Conservation (phyloP, 768 basidiomycete species). For the Lentinus brumalis region DNA sequence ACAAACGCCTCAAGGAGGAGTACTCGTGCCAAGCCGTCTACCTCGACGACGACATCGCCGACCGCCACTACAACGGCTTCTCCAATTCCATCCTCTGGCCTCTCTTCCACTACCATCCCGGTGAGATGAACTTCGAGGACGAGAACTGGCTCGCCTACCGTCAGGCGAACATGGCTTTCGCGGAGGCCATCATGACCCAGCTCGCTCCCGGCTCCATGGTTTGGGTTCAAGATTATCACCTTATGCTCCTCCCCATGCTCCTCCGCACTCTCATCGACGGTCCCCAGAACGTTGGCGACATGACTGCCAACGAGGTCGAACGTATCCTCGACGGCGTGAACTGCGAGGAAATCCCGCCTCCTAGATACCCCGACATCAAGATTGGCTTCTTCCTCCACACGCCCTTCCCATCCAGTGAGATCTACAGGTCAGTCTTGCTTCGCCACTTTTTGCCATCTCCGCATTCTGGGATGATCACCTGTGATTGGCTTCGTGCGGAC, state of each 20-base stretch:
- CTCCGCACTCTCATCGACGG: slow-evolving; percentile 88
- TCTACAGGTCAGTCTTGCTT: slow-evolving; percentile 72
- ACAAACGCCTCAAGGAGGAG: slow-evolving; percentile 91
- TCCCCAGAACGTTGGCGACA: slow-evolving; percentile 54
- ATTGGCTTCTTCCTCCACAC: slow-evolving; percentile 99
- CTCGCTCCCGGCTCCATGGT: slow-evolving; percentile 89
- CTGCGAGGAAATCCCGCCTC: slow-evolving; percentile 43
- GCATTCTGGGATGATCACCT: not conserved
- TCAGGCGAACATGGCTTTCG: slow-evolving; percentile 94
- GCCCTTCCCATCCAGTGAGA: slow-evolving; percentile 96
- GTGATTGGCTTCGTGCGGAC: slow-evolving; percentile 5
- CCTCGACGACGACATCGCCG: slow-evolving; percentile 97
- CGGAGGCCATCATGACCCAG: slow-evolving; percentile 82
- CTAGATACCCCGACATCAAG: slow-evolving; percentile 68
- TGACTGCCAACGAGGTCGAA: slow-evolving; percentile 60
- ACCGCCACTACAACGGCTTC: slow-evolving; percentile 97
- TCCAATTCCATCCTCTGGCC: slow-evolving; percentile 99
- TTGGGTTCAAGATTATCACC: slow-evolving; percentile 98
- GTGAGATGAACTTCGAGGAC: slow-evolving; percentile 99
- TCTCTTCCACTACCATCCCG: slow-evolving; percentile 98
- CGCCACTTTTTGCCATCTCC: slow-evolving; percentile 9
- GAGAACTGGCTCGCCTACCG: slow-evolving; percentile 98
- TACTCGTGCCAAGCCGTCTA: slow-evolving; percentile 98
- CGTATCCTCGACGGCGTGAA: slow-evolving; percentile 76
- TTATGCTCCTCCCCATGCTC: slow-evolving; percentile 97